Evolutionary conservation across 768 basidiomycete species (phyloP).

Genomic region (Trametes meyenii): DNA sequence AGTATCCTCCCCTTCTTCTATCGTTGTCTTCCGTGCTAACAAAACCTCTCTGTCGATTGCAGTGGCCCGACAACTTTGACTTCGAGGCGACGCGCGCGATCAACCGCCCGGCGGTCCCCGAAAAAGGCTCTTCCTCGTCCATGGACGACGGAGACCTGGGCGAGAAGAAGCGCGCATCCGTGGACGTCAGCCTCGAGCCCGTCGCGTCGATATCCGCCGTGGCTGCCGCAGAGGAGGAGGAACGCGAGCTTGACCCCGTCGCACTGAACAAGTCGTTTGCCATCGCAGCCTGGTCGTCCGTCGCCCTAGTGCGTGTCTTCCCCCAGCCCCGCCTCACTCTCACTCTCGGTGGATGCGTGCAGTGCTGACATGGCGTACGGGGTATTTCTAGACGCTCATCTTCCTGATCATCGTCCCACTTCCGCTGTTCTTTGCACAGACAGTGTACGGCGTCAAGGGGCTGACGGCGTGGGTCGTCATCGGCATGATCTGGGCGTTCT

Average conservation of each 20-base stretch:
- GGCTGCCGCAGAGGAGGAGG: conserved; percentile 38
- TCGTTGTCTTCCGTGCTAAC: neutral
- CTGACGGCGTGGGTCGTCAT: conserved; percentile 81
- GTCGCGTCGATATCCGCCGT: conserved; percentile 39
- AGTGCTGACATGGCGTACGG: conserved; percentile 2
- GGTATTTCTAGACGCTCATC: conserved; percentile 50
- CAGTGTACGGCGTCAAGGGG: conserved; percentile 65
- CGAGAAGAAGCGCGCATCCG: conserved; percentile 39
- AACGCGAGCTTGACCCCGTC: conserved; percentile 65
- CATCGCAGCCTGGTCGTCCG: conserved; percentile 78
- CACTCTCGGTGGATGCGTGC: neutral
- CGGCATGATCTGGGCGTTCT: conserved; percentile 84
- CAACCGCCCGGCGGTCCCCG: conserved; percentile 46
- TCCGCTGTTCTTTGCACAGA: conserved; percentile 82
- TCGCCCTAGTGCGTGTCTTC: conserved; percentile 54
- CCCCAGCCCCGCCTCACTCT: conserved; percentile 3
- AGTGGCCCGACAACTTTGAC: conserved; percentile 85
- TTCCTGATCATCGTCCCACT: conserved; percentile 79
- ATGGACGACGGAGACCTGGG: conserved; percentile 37
- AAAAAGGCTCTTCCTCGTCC: conserved; percentile 22
- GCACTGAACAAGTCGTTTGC: conserved; percentile 73
- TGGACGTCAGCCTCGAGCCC: conserved; percentile 29
- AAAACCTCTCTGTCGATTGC: neutral
- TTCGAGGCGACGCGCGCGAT: conserved; percentile 81
- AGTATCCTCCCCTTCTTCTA: conserved; percentile 25